phyloP scores from a whole-genome alignment of 305 asterid species.

The Fraxinus angustifolia region DNA sequence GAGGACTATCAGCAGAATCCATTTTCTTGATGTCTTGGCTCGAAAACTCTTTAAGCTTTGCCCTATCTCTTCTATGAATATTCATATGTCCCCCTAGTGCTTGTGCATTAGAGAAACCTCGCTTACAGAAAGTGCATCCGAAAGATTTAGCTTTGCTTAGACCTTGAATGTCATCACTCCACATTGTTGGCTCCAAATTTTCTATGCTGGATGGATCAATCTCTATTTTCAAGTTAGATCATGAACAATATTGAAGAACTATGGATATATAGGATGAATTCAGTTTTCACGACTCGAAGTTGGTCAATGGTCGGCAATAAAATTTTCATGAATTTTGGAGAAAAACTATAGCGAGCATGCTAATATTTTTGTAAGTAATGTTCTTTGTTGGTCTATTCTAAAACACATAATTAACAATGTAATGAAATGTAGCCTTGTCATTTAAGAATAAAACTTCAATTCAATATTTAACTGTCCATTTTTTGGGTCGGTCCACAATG shows the following conservation, averaged over 20 bases:
- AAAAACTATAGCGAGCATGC: constrained; percentile 26
- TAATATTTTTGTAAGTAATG: background rate
- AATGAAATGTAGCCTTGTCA: too few relatives aligned
- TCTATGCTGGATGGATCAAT: constrained; percentile 24
- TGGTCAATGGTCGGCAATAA: constrained; percentile 34
- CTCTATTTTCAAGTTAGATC: constrained; percentile 25
- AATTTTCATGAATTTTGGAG: background rate
- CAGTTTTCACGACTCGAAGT: constrained; percentile 1
- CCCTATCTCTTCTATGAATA: constrained; percentile 64
- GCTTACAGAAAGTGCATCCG: constrained; percentile 50
- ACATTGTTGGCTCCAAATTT: constrained; percentile 22
- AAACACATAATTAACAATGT: too few relatives aligned
- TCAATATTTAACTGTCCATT: too few relatives aligned
- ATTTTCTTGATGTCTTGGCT: constrained; percentile 22
- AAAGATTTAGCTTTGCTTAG: constrained; percentile 30
- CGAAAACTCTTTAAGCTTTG: constrained; percentile 44
- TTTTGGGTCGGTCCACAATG: too few relatives aligned
- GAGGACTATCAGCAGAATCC: background rate
- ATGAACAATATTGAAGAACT: background rate
- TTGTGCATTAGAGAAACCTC: constrained; percentile 73
- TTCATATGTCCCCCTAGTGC: constrained; percentile 84
- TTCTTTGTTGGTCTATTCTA: too few relatives aligned
- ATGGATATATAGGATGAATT: background rate
- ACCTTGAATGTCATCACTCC: constrained; percentile 21
- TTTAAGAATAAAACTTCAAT: too few relatives aligned